A percentile compares a stretch with the other conserved stretches of the same genome.
These are phyloP conservation scores for Catenaria anguillulae DNA, from an alignment of 371 early-diverging fungal species.

Conservation along the genomic window DNA sequence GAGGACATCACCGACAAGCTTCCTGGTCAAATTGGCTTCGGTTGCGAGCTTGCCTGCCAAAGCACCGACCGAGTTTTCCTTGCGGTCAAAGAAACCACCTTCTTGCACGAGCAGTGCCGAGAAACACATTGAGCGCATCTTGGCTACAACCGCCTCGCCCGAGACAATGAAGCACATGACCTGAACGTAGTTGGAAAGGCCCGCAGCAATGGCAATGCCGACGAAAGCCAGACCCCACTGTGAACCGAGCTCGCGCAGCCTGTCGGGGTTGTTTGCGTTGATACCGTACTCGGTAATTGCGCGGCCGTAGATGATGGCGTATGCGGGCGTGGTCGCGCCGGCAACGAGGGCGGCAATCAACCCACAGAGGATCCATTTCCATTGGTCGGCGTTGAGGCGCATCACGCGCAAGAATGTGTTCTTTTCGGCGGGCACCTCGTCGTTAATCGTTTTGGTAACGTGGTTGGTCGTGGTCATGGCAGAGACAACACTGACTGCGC, in stretches of 20 bases:
- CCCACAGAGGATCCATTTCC: not conserved
- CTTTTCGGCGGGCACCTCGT: conserved; percentile 2
- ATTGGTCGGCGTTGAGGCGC: conserved; percentile 1
- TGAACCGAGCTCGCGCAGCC: not conserved
- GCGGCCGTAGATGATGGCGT: conserved; percentile 9
- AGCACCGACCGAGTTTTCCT: conserved; percentile 65
- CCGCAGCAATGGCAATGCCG: conserved; percentile 3
- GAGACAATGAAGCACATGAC: conserved; percentile 7
- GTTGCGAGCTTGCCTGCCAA: conserved; percentile 61
- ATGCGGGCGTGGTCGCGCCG: conserved; percentile 5
- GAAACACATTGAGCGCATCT: conserved; percentile 40
- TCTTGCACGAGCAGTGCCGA: conserved; percentile 55
- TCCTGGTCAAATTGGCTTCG: not conserved
- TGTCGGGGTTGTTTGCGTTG: not conserved
- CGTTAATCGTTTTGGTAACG: not conserved
- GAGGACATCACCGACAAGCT: conserved; percentile 7
- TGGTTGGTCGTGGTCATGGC: not conserved
- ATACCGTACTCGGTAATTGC: conserved; percentile 6
- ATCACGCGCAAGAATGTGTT: not conserved
- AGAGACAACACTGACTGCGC: not conserved
- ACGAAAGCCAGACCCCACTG: conserved; percentile 9
- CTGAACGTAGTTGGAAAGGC: conserved; percentile 10
- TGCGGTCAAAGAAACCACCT: conserved; percentile 69
- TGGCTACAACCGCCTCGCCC: conserved; percentile 38
- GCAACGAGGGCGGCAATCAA: not conserved